Conservation (phyloP, 768 basidiomycete genomes). For the Serendipita indica region DNA sequence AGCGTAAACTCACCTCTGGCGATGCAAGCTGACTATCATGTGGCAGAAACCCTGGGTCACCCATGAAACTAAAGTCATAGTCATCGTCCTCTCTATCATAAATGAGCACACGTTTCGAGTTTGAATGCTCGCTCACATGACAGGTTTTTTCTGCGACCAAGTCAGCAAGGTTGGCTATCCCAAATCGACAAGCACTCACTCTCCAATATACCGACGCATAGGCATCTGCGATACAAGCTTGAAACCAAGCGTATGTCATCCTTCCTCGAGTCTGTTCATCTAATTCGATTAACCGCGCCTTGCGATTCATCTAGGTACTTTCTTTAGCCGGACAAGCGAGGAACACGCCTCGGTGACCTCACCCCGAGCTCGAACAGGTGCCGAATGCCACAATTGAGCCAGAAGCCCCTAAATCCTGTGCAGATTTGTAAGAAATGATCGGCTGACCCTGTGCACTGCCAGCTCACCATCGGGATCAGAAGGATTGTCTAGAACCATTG, state of each 20-base stretch:
- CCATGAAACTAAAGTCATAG: constrained; percentile 53
- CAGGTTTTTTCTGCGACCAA: constrained; percentile 49
- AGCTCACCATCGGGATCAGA: constrained; percentile 50
- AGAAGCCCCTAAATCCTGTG: constrained; percentile 71
- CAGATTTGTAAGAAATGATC: constrained; percentile 1
- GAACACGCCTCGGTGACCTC: constrained; percentile 17
- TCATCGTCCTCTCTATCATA: constrained; percentile 56
- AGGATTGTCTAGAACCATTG: constrained; percentile 41
- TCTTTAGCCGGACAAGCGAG: constrained; percentile 15
- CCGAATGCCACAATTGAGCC: constrained; percentile 64
- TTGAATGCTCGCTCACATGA: constrained; percentile 32
- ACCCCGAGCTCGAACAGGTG: constrained; percentile 67
- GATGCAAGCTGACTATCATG: neutral
- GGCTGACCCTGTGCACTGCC: neutral
- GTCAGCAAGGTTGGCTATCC: neutral
- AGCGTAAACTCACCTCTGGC: neutral
- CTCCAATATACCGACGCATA: constrained; percentile 58
- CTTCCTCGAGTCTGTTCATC: constrained; percentile 45
- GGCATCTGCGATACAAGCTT: constrained; percentile 74
- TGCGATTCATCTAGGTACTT: constrained; percentile 30
- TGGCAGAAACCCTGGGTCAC: constrained; percentile 1
- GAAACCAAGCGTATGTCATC: constrained; percentile 91
- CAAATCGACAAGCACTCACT: neutral
- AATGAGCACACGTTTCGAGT: neutral
- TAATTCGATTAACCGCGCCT: constrained; percentile 31